Evolutionary conservation across 1,284 basidiomycete species (phyloP), one percentile per base, ranked within the genome.

Genomic region (Trametes sp.): DNA sequence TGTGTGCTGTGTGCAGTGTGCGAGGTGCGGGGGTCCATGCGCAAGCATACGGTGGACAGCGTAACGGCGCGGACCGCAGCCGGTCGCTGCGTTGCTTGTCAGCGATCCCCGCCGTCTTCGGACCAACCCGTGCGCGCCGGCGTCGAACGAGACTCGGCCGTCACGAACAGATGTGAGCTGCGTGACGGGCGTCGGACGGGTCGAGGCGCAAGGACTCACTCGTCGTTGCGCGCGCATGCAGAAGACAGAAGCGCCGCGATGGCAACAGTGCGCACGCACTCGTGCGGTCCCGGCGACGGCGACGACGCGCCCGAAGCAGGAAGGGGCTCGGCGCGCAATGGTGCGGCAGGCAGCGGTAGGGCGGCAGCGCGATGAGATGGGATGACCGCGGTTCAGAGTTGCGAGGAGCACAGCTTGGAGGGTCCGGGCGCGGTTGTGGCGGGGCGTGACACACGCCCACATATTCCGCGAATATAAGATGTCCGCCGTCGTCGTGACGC

Each of bases 361-460:
- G 21, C 29, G 53, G 28, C 24, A 24, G 53, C 14, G 26, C n/a
- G 41, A 45, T 44, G 52, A 13, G 52, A 29, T 24, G 26, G 33
- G 24, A 6, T 35, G 49, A 36, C n/a, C 31, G 49, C 49, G 49
- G 31, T n/a, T 28, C 36, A 19, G 51, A 53, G 53, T 54, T 45
- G 53, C 42, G 53, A 54, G 19, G 53, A 24, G 53, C 53, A 54
- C 53, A 44, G 53, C 41, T 33, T 41, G 53, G 21, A 54, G 29
- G 53, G 29, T 24, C 53, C 42, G 53, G 33, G 53, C 53, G 53
- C 53, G n/a, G 21, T 24, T 33, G 53, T 16, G 35, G 51, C 23
- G 35, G 51, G 21, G 35, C 35, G 51, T 53, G 51, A 53, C 51
- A 52, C 3, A 19, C 4, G 45, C 13, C 24, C 11, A 14, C 26